These are phyloP conservation scores for Diaporthe ampelina DNA, from an alignment of 2,329 filamentous ascomycete species.

Conservation along the genomic window DNA sequence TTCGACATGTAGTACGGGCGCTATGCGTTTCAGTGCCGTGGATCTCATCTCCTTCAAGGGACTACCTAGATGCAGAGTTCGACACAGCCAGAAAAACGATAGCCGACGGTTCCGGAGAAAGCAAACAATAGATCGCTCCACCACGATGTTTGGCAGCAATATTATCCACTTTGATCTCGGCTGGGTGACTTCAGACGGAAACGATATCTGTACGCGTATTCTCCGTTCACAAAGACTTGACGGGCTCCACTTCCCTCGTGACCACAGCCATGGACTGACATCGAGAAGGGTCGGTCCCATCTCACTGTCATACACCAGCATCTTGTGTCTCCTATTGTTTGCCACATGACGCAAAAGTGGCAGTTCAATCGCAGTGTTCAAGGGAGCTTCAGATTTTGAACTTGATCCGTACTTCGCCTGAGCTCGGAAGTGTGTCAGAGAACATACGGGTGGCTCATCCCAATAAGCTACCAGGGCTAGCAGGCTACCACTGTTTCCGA, in stretches of 20 bases:
- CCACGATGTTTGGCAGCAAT: not conserved
- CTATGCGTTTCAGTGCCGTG: constrained; percentile 3
- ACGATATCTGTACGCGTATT: not conserved
- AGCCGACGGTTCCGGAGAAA: not conserved
- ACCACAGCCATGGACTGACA: not conserved
- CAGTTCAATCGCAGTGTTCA: not conserved
- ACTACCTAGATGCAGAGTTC: not conserved
- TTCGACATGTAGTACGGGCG: not conserved
- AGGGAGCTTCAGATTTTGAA: not conserved
- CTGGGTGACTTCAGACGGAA: not conserved
- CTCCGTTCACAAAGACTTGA: not conserved
- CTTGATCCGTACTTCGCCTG: not conserved
- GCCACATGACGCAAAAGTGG: not conserved
- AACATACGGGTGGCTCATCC: not conserved
- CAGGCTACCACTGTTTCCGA: too few relatives aligned
- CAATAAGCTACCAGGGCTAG: not conserved
- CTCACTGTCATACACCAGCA: not conserved
- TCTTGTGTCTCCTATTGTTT: not conserved
- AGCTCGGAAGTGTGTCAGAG: not conserved
- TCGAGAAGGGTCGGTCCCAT: not conserved
- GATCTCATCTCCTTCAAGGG: constrained; percentile 1
- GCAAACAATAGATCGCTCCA: not conserved
- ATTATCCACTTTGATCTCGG: not conserved
- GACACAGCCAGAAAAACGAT: not conserved
- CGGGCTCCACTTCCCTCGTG: too few relatives aligned